These are phyloP conservation scores for Orbilia brochopaga DNA, from an alignment of 2,329 filamentous ascomycete genomes.

Conservation along the genomic window DNA sequence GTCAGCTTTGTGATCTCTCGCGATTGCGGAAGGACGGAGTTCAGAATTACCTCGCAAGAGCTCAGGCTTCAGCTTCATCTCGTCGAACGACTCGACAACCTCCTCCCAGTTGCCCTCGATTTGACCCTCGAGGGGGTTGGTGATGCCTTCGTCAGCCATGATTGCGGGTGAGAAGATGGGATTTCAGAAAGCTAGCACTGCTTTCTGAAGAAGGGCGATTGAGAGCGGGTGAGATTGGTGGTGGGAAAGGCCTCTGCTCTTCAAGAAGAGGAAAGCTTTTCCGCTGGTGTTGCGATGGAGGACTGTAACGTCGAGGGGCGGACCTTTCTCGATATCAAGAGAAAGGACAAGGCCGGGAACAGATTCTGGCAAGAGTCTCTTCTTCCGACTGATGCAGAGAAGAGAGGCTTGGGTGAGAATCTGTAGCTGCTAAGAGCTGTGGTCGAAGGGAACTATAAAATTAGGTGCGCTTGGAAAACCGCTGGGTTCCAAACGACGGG, in stretches of 20 bases:
- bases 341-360: conserved; percentile 48
- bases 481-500: conserved; percentile 44
- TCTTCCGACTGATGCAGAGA: conserved; percentile 46
- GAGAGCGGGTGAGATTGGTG: neutral
- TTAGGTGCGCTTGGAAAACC: conserved; percentile 31
- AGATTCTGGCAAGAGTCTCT: conserved; percentile 46
- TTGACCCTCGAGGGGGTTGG: conserved; percentile 69
- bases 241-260: neutral
- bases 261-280: conserved; percentile 14
- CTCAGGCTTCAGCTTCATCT: conserved; percentile 96
- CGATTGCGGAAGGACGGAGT: conserved; percentile 1
- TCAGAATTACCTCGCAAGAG: conserved; percentile 81
- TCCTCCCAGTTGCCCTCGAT: conserved; percentile 99
- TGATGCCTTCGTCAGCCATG: conserved; percentile 36
- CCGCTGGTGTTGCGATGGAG: conserved; percentile 6
- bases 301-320: conserved; percentile 39
- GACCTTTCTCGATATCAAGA: conserved; percentile 50
- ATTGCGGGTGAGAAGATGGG: conserved; percentile 36
- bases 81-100: conserved; percentile 98
- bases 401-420: conserved; percentile 38
- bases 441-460: conserved; percentile 10
- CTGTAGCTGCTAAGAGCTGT: conserved; percentile 47
- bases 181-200: conserved; percentile 37
- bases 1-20: neutral
- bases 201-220: conserved; percentile 25